Base-by-base conservation (phyloP, 2,329 filamentous ascomycete genomes). In the Onygena corvina region DNA sequence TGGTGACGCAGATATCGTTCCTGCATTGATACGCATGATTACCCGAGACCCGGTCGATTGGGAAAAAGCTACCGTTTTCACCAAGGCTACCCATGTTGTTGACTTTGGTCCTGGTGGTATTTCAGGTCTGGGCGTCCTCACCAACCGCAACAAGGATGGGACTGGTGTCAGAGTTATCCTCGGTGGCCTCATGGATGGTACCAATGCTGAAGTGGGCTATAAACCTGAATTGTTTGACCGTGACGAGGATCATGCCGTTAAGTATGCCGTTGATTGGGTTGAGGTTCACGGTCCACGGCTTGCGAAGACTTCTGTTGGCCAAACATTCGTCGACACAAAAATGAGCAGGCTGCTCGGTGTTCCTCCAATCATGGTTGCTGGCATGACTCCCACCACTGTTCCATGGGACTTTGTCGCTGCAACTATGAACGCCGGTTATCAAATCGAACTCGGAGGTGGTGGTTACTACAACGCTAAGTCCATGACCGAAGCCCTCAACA, bases 131-230 rank as follows among this genome's bases (percentile, higher is more conserved):
- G 93, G 92, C 62, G 86, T 94, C 40, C 74, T 98, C 55, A 98
- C 92, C 51, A 96, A 94, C 75, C 86, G 92, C 60, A 98, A 96
- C 77, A 98, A 98, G 74, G 93, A 98, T 67, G 92, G 92, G 55
- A 96, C 88, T 51, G 92, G 92, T 60, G 92, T 98, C 30, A 87
- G 90, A 53, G 89, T 98, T 56, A 94, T 98, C 57, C 77, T 98
- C 51, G 92, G 88, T 36, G 92, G 93, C 55, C 79, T 87, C n/a
- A 84, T 98, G 60, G 86, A 90, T 60, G 90, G 90, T 47, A 88
- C 88, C 16, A 84, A 93, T 52, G 75, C 77, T 27, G 92, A 96
- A 67, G 84, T 98, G 54, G 92, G 92, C 49, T 98, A 95, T 75
- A 98, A 98, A 76, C 84, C 90, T 1, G 92, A 98, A 70, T 76